Conservation (phyloP, 1,284 basidiomycete genomes). For the Malassezia dermatis region DNA sequence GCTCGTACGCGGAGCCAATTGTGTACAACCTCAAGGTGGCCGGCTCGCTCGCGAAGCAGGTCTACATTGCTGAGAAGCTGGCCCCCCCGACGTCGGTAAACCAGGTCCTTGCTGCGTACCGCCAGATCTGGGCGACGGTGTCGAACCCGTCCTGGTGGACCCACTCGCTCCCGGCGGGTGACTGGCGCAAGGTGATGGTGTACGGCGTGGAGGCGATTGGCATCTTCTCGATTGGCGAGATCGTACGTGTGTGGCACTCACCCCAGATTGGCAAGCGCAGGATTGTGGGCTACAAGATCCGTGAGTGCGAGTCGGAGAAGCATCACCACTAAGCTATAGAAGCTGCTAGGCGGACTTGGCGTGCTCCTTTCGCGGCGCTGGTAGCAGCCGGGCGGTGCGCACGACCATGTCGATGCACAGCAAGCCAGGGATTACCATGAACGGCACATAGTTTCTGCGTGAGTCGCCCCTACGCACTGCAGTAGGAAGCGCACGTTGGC, state of each 20-base stretch:
- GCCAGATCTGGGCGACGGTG: slow-evolving; percentile 62
- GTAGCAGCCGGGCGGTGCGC: slow-evolving; percentile 1
- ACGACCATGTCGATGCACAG: slow-evolving; percentile 7
- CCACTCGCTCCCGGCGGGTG: slow-evolving; percentile 60
- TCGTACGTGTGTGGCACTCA: slow-evolving; percentile 22
- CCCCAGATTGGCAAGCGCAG: slow-evolving; percentile 19
- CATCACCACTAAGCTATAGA: slow-evolving; percentile 7
- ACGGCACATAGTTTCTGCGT: slow-evolving; percentile 16
- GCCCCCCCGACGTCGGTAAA: slow-evolving; percentile 65
- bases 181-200: slow-evolving; percentile 63
- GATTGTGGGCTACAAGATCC: slow-evolving; percentile 16
- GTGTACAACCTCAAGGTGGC: slow-evolving; percentile 56
- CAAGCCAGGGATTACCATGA: slow-evolving; percentile 10
- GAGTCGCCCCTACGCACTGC: slow-evolving; percentile 9
- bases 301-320: slow-evolving; percentile 1
- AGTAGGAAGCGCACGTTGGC: slow-evolving; percentile 14
- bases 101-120: slow-evolving; percentile 62
- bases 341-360: not conserved
- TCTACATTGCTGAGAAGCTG: slow-evolving; percentile 78
- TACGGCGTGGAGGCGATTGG: slow-evolving; percentile 81
- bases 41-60: slow-evolving; percentile 73
- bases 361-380: not conserved
- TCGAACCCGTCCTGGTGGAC: slow-evolving; percentile 62
- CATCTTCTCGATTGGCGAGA: slow-evolving; percentile 57
- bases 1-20: slow-evolving; percentile 29